These are phyloP conservation scores for Pythium vanterpoolii DNA, from an alignment of 352 stramenopile species.

Conservation along the genomic window DNA sequence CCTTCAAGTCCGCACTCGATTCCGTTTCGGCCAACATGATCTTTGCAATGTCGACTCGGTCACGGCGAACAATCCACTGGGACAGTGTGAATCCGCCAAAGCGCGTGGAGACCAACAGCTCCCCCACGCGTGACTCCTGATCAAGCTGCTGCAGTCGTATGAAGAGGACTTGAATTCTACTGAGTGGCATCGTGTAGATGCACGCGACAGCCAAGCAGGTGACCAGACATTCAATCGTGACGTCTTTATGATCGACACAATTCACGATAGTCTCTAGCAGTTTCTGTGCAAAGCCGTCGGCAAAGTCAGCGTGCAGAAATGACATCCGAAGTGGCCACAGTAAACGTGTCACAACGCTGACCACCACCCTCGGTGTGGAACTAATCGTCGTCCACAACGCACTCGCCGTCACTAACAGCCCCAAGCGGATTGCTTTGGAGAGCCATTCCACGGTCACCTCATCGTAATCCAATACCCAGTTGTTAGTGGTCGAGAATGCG, in stretches of 20 bases:
- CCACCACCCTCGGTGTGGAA: neutral
- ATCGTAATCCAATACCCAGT: neutral
- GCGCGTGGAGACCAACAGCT: neutral
- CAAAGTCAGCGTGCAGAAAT: neutral
- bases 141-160: neutral
- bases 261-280: neutral
- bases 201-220: neutral
- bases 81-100: neutral
- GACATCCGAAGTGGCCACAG: neutral
- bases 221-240: neutral
- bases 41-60: slow-evolving; percentile 1
- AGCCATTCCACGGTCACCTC: neutral
- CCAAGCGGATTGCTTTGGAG: neutral
- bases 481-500: neutral
- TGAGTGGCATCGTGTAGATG: neutral
- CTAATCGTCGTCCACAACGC: neutral
- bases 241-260: neutral
- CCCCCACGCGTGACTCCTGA: neutral
- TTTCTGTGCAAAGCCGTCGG: neutral
- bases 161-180: neutral
- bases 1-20: neutral
- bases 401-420: neutral
- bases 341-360: neutral
- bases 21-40: neutral
- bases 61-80: neutral